Percentiles rank a stretch among this genome's conserved stretches.
phyloP scores from a whole-genome alignment of 2,329 filamentous ascomycete genomes.

The Scolecobasidium constrictum region DNA sequence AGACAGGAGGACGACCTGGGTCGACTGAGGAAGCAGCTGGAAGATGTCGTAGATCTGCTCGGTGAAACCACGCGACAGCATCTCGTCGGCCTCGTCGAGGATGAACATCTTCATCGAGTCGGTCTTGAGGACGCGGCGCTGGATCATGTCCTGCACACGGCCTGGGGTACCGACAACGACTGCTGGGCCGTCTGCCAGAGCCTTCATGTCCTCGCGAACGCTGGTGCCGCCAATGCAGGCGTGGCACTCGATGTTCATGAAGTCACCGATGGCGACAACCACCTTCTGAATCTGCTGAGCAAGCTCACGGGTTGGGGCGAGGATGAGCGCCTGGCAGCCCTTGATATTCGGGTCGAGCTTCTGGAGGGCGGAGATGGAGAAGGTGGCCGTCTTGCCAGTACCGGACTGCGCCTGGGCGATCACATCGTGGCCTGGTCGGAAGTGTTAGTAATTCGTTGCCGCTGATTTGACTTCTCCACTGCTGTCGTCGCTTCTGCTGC shows the following conservation, averaged over 20 bases:
- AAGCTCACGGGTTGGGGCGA: conserved; percentile 95
- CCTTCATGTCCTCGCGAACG: conserved; percentile 97
- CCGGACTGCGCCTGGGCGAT: conserved; percentile 99
- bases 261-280: conserved; percentile 95
- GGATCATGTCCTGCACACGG: conserved; percentile 99
- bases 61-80: conserved; percentile 98
- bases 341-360: conserved; percentile 94
- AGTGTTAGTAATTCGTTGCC: conserved; percentile 17
- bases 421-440: conserved; percentile 71
- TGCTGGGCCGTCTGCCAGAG: conserved; percentile 89
- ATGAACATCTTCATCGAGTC: conserved; percentile 99
- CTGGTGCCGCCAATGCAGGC: conserved; percentile 98
- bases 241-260: conserved; percentile 99
- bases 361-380: conserved; percentile 98
- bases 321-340: conserved; percentile 95
- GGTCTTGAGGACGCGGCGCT: conserved; percentile 92
- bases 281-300: conserved; percentile 99
- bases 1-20: conserved; percentile 95
- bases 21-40: conserved; percentile 94
- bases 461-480: no score
- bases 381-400: conserved; percentile 99
- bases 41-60: conserved; percentile 99
- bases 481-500: conserved; percentile 2
- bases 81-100: conserved; percentile 98
- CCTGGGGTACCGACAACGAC: conserved; percentile 96